Base-by-base conservation (phyloP, 352 stramenopile species). In the Globisporangium perplexum region DNA sequence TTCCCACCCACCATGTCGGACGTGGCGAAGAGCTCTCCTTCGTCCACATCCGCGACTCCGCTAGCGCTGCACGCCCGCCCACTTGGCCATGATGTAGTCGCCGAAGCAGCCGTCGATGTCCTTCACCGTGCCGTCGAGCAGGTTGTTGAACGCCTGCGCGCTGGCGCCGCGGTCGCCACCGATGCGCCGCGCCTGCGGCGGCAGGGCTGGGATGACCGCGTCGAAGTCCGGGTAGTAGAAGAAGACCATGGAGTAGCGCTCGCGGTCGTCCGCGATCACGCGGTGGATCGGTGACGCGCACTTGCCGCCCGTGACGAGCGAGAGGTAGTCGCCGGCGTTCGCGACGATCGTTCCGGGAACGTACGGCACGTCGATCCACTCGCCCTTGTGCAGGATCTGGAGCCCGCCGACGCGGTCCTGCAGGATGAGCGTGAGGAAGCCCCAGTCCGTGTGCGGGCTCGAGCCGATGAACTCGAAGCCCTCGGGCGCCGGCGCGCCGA, bases 201-300 rank as follows among this genome's bases (percentile, higher is more conserved):
- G 46, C 26, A 79, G 58, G 4, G 62, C 60, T 20, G 80, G 80
- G 45, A 91, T 85, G 28, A 82, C 73, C 11, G 77, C 78, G 44
- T 85, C 77, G 53, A 86, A 91, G 71, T 86, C 74, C 14, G 83
- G 83, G 50, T 93, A 90, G 67, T 88, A 93, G 65, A 93, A 93
- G 56, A 89, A 90, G 41, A 90, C 80, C 58, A 90, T 83, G 47
- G 83, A 93, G 66, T 83, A 86, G 42, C 83, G 80, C 53, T 93
- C 80, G 38, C 70, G 68, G 44, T 85, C 77, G 55, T 88, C 71
- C 3, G 72, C 76, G 23, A 92, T 59, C 15, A 93, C 83, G 24
- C 80, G 80, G 52, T 93, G 83, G 51, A 93, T 69, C 2, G 83
- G 83, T 8, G 83, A 90, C 12, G 81, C 57, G 51, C 77, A 91